A percentile compares a stretch with the other conserved stretches of the same genome.
Conservation (phyloP, 495 filamentous ascomycete genomes). For the Symbiotaphrina buchneri region DNA sequence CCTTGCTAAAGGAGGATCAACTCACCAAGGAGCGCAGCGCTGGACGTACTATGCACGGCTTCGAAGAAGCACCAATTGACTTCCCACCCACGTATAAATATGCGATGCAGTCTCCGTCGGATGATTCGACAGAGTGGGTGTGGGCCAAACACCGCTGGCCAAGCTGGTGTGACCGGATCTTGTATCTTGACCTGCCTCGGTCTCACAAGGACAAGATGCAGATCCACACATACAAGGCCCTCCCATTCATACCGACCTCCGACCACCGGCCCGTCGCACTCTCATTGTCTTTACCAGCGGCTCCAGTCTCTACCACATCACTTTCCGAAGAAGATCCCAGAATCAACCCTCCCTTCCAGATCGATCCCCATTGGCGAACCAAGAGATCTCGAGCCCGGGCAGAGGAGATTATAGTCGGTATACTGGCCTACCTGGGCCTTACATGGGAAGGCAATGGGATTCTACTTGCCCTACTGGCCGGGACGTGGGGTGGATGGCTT, state of each 20-base stretch:
- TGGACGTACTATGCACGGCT: constrained; percentile 45
- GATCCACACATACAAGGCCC: constrained; percentile 38
- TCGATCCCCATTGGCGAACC: constrained; percentile 26
- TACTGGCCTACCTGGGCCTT: constrained; percentile 27
- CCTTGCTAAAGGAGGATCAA: constrained; percentile 56
- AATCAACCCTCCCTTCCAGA: constrained; percentile 24
- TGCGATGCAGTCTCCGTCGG: constrained; percentile 18
- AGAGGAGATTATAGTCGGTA: constrained; percentile 34
- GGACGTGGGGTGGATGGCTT: constrained; percentile 20
- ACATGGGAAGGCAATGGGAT: constrained; percentile 37
- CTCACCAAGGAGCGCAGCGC: constrained; percentile 41
- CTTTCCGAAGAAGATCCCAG: constrained; percentile 9
- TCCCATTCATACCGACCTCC: constrained; percentile 52
- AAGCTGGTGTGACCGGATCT: constrained; percentile 81
- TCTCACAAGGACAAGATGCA: constrained; percentile 19
- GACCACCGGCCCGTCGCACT: constrained; percentile 75
- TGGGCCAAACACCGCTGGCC: constrained; percentile 72
- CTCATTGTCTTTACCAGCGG: constrained; percentile 31
- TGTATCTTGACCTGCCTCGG: constrained; percentile 43
- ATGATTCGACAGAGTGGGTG: constrained; percentile 27
- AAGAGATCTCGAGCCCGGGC: constrained; percentile 24
- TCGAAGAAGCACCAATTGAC: constrained; percentile 46
- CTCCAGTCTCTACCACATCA: constrained; percentile 9
- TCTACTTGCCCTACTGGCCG: constrained; percentile 20
- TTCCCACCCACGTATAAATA: constrained; percentile 95